Conservation (phyloP, 2,329 filamentous ascomycete species). For the Exophiala oligosperma region DNA sequence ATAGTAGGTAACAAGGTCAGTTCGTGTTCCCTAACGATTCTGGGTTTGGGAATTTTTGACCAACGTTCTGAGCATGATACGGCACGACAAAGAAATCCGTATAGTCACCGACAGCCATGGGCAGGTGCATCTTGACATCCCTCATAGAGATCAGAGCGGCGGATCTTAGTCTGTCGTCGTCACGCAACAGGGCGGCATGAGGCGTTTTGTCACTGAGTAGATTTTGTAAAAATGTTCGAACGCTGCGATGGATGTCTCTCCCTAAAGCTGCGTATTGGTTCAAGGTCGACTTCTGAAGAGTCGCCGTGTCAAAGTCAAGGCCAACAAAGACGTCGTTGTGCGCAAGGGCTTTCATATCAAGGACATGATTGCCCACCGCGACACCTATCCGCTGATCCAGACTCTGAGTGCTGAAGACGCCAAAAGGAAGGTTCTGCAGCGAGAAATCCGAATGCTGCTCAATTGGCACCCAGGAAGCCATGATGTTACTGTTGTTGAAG, state of each 20-base stretch:
- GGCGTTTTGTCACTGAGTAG: slow-evolving; percentile 1
- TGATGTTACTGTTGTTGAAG: too few species aligned
- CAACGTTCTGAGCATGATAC: slow-evolving; percentile 55
- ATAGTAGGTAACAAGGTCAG: neutral
- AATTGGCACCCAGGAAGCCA: too few species aligned
- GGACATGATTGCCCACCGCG: slow-evolving; percentile 9
- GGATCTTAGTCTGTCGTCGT: neutral
- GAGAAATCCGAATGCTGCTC: slow-evolving; percentile 6
- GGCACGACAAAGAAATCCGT: slow-evolving; percentile 58
- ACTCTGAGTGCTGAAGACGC: slow-evolving; percentile 2
- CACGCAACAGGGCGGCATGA: neutral
- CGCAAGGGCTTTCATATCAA: slow-evolving; percentile 7
- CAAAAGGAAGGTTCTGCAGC: slow-evolving; percentile 8
- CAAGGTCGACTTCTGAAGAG: slow-evolving; percentile 34
- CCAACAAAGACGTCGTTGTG: slow-evolving; percentile 1
- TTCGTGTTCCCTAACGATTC: neutral
- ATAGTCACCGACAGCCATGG: slow-evolving; percentile 57
- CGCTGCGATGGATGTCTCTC: slow-evolving; percentile 37
- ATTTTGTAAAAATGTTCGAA: slow-evolving; percentile 42
- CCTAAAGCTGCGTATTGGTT: slow-evolving; percentile 53
- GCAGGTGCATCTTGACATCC: slow-evolving; percentile 54
- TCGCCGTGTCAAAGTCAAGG: slow-evolving; percentile 3
- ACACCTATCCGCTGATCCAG: neutral
- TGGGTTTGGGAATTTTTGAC: neutral
- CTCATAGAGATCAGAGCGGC: slow-evolving; percentile 34